Percentiles rank a stretch among this genome's conserved stretches.
Evolutionary conservation across 805 yeast genomes (phyloP).

Genomic region (Candida dajiaensis): DNA sequence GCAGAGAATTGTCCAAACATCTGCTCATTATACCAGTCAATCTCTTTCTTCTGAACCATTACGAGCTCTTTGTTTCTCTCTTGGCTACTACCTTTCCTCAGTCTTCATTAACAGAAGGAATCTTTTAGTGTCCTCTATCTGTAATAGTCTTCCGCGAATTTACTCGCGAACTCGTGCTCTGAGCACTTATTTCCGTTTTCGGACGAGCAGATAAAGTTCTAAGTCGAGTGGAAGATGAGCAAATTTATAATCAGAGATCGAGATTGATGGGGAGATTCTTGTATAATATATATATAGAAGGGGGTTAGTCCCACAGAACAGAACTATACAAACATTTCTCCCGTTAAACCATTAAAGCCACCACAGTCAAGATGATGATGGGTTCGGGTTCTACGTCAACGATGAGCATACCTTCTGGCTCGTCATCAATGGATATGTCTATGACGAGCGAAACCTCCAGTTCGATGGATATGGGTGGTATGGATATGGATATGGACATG

Average conservation of each 20-base stretch:
- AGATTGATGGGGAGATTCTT: background rate
- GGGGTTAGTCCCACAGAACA: too few relatives aligned
- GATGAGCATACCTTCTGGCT: slow-evolving; percentile 10
- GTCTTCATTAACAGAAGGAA: too few relatives aligned
- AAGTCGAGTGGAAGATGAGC: background rate
- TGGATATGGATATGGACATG: slow-evolving; percentile 34
- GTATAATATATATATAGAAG: too few relatives aligned
- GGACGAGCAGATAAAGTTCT: slow-evolving; percentile 7
- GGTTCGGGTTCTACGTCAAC: slow-evolving; percentile 19
- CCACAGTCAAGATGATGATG: slow-evolving; percentile 23
- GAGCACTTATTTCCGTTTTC: slow-evolving; percentile 10
- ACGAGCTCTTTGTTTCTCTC: background rate
- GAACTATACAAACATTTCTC: too few relatives aligned
- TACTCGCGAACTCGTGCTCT: background rate
- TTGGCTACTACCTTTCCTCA: too few relatives aligned
- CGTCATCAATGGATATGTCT: slow-evolving; percentile 7
- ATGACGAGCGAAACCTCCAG: slow-evolving; percentile 27
- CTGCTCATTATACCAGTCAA: background rate
- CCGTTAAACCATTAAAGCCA: background rate
- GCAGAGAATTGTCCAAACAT: background rate
- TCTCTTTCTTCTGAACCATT: background rate
- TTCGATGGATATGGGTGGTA: background rate
- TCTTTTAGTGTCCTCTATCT: too few relatives aligned
- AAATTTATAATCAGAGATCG: background rate
- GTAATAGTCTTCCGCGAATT: too few relatives aligned